Conservation (phyloP, 148 eudicot genomes). For the Nepenthes gracilis region DNA sequence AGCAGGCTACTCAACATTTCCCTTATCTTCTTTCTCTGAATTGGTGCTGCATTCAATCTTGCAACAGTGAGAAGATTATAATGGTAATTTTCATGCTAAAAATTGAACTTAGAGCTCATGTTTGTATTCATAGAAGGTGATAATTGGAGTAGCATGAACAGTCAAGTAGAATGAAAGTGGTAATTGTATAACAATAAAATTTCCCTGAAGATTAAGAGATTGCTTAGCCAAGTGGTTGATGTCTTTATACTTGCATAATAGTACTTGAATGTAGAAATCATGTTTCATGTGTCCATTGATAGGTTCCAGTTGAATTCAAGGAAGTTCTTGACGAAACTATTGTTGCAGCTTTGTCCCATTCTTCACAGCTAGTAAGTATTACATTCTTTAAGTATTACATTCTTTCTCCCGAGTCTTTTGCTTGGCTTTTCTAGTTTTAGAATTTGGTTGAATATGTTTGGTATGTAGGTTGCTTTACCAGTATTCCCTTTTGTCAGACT, state of each 20-base stretch:
- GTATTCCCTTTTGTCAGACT: too few relatives aligned
- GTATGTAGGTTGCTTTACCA: too few relatives aligned
- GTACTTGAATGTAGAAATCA: background rate
- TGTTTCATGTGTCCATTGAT: conserved; percentile 7
- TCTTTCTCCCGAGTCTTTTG: background rate
- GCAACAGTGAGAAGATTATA: too few relatives aligned
- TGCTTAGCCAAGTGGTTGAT: too few relatives aligned
- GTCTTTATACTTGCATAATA: too few relatives aligned
- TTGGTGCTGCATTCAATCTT: background rate
- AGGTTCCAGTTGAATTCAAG: conserved; percentile 92
- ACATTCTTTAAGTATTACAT: conserved; percentile 16
- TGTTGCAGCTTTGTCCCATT: conserved; percentile 80
- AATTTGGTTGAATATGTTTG: too few relatives aligned
- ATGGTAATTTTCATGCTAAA: too few relatives aligned
- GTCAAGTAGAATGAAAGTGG: too few relatives aligned
- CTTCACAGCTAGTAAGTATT: conserved; percentile 63
- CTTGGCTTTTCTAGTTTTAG: conserved; percentile 1
- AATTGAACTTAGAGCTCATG: background rate
- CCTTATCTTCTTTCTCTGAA: background rate
- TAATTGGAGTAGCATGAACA: background rate
- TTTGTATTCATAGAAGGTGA: background rate
- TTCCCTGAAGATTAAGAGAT: too few relatives aligned
- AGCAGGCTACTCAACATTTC: too few relatives aligned
- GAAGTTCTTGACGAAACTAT: conserved; percentile 85
- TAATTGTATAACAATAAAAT: too few relatives aligned